phyloP scores from a whole-genome alignment of 2,329 filamentous ascomycete species.

The Xylariaceae sp. region DNA sequence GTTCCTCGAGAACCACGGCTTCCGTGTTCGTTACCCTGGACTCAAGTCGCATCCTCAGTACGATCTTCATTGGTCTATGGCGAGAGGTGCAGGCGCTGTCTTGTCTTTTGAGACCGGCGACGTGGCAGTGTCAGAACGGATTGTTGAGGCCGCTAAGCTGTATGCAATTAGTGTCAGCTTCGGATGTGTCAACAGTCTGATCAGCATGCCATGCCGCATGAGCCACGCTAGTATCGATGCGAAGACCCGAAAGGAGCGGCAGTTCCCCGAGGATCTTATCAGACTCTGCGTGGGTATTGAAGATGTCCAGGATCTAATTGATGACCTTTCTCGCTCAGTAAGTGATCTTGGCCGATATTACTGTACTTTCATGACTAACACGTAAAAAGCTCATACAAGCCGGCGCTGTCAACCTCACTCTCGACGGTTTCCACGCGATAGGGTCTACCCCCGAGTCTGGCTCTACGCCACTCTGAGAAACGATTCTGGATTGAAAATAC shows the following conservation, averaged over 20 bases:
- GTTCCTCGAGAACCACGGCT: constrained; percentile 86
- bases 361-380: constrained; percentile 23
- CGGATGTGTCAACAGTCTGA: constrained; percentile 95
- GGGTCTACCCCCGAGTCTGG: constrained; percentile 20
- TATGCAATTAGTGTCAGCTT: constrained; percentile 98
- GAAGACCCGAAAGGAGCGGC: constrained; percentile 80
- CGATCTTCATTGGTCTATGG: constrained; percentile 91
- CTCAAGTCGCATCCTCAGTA: constrained; percentile 95
- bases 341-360: constrained; percentile 37
- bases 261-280: constrained; percentile 96
- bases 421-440: constrained; percentile 72
- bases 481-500: constrained; percentile 21
- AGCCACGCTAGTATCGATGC: constrained; percentile 97
- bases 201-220: constrained; percentile 99
- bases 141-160: constrained; percentile 85
- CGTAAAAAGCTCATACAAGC: constrained; percentile 74
- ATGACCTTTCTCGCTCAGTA: constrained; percentile 87
- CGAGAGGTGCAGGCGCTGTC: constrained; percentile 87
- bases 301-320: constrained; percentile 83
- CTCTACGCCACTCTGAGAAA: constrained; percentile 17
- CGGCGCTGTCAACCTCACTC: constrained; percentile 79
- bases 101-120: constrained; percentile 95
- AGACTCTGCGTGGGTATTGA: constrained; percentile 94
- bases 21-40: constrained; percentile 92
- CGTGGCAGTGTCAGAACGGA: constrained; percentile 74